These are phyloP conservation scores for Chaetomiaceae sp. DNA, from an alignment of 2,329 filamentous ascomycete species.

Conservation along the genomic window DNA sequence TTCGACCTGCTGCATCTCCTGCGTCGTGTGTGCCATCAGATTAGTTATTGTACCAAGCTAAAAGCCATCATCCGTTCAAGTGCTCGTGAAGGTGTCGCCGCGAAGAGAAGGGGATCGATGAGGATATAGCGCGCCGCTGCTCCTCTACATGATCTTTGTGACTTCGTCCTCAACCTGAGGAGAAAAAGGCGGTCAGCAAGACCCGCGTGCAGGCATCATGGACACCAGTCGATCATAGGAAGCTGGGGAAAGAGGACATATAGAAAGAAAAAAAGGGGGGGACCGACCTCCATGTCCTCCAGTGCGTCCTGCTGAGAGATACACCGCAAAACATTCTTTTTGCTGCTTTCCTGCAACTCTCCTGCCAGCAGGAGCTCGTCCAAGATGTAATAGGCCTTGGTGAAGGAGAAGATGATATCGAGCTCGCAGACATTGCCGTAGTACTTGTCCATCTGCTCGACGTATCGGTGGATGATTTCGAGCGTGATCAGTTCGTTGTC, in stretches of 20 bases:
- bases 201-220: slow-evolving; percentile 16
- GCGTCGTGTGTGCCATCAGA: slow-evolving; percentile 22
- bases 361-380: slow-evolving; percentile 93
- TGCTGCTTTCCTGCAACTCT: slow-evolving; percentile 97
- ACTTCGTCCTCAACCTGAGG: slow-evolving; percentile 81
- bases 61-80: slow-evolving; percentile 6
- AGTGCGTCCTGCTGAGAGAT: slow-evolving; percentile 96
- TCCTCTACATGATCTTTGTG: slow-evolving; percentile 76
- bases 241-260: too few relatives aligned
- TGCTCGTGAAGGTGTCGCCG: slow-evolving; percentile 8
- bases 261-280: slow-evolving; percentile 4
- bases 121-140: slow-evolving; percentile 20
- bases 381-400: slow-evolving; percentile 98
- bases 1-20: slow-evolving; percentile 35
- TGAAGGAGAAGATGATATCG: slow-evolving; percentile 99
- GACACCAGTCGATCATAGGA: not conserved
- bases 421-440: slow-evolving; percentile 99
- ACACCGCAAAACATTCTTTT: slow-evolving; percentile 95
- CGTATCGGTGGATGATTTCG: slow-evolving; percentile 97
- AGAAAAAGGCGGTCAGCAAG: slow-evolving; percentile 49
- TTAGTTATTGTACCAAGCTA: slow-evolving; percentile 24
- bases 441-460: slow-evolving; percentile 99
- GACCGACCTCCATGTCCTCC: slow-evolving; percentile 97
- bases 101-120: slow-evolving; percentile 15
- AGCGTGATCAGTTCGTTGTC: slow-evolving; percentile 98